Percentiles rank a stretch among this genome's conserved stretches.
Conservation (phyloP, 2,329 filamentous ascomycete genomes). For the Endothia cerciana region DNA sequence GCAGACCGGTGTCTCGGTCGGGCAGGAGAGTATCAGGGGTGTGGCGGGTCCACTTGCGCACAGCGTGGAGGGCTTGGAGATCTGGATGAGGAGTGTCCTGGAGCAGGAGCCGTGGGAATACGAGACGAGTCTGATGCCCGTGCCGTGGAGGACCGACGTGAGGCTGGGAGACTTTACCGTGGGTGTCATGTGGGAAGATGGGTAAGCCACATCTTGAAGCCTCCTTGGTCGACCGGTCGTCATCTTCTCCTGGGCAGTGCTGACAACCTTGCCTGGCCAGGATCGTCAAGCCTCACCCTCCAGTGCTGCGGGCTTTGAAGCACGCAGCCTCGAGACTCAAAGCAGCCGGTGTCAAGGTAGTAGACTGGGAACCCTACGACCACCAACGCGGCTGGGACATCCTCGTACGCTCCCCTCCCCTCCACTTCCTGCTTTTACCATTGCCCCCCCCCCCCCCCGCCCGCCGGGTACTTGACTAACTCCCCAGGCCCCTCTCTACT, state of each 20-base stretch:
- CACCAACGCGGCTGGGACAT: slow-evolving; percentile 26
- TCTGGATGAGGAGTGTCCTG: slow-evolving; percentile 25
- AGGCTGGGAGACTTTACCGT: slow-evolving; percentile 12
- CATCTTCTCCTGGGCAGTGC: too few relatives aligned
- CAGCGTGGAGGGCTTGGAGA: slow-evolving; percentile 22
- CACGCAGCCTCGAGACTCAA: slow-evolving; percentile 21
- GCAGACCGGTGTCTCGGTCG: background rate
- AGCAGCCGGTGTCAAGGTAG: slow-evolving; percentile 23
- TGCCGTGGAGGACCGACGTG: slow-evolving; percentile 19
- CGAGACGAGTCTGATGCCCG: slow-evolving; percentile 17
- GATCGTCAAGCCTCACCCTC: slow-evolving; percentile 28
- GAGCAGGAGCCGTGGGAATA: slow-evolving; percentile 22
- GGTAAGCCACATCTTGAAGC: background rate
- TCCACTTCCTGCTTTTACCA: background rate
- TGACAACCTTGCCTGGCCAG: background rate
- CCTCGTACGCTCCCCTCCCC: background rate
- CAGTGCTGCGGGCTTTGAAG: slow-evolving; percentile 20
- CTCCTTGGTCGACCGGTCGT: too few relatives aligned
- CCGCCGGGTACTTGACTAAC: background rate
- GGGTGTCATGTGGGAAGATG: slow-evolving; percentile 27
- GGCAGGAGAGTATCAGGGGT: slow-evolving; percentile 19
- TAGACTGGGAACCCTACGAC: slow-evolving; percentile 28
- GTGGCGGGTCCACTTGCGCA: slow-evolving; percentile 25
- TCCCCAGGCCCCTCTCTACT: slow-evolving; percentile 9
- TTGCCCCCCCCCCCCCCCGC: background rate